Conservation (phyloP, 108 stramenopile genomes). For the Aurantiochytrium sp. region DNA sequence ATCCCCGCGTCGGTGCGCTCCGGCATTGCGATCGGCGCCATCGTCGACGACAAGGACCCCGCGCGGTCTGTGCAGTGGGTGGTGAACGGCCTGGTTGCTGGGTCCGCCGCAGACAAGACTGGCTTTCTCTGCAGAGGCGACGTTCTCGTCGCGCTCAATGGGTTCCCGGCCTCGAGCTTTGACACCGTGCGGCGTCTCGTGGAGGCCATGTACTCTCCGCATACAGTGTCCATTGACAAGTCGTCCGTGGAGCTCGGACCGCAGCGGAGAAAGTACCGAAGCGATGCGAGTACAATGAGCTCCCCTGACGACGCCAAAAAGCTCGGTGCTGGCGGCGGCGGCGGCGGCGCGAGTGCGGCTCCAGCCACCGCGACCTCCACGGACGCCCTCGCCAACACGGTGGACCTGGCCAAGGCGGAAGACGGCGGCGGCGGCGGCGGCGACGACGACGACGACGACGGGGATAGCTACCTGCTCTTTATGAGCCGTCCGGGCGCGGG, state of each 20-base stretch:
- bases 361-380: too few species aligned
- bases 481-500: too few species aligned
- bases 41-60: background rate
- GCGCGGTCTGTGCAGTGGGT: background rate
- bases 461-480: too few species aligned
- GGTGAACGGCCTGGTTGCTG: background rate
- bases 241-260: background rate
- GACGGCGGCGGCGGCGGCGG: too few species aligned
- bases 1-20: background rate
- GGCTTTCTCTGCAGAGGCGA: background rate
- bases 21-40: background rate
- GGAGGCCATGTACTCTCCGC: background rate
- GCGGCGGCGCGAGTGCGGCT: too few species aligned
- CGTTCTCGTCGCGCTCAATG: background rate
- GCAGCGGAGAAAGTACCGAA: too few species aligned
- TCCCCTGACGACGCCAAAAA: too few species aligned
- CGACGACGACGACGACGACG: too few species aligned
- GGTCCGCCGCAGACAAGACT: background rate
- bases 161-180: background rate
- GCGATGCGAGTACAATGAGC: too few species aligned
- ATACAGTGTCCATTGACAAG: background rate
- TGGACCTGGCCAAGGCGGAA: too few species aligned
- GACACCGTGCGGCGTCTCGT: background rate
- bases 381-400: too few species aligned
- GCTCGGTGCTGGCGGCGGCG: too few species aligned